These are phyloP conservation scores for Candida tunisiensis DNA, from an alignment of 1,139 yeast species.

Conservation along the genomic window DNA sequence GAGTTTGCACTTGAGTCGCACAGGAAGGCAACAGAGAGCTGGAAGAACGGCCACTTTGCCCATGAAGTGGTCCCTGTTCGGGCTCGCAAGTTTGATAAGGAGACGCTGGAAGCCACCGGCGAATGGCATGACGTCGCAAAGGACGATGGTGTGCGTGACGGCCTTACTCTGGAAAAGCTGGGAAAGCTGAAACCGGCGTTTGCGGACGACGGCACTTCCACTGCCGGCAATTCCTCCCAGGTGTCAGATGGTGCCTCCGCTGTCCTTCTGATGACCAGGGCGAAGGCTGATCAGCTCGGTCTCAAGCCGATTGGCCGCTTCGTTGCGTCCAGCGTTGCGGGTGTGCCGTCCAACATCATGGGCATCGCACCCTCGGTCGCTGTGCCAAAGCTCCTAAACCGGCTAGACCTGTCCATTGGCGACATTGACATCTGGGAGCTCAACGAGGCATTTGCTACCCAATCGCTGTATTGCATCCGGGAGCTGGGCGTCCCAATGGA, in stretches of 20 bases:
- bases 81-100: slow-evolving; percentile 17
- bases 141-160: slow-evolving; percentile 22
- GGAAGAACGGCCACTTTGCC: slow-evolving; percentile 21
- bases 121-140: slow-evolving; percentile 9
- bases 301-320: slow-evolving; percentile 25
- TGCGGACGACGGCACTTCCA: slow-evolving; percentile 22
- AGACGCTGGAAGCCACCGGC: slow-evolving; percentile 11
- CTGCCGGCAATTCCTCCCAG: slow-evolving; percentile 29
- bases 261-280: slow-evolving; percentile 23
- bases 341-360: slow-evolving; percentile 24
- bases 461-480: slow-evolving; percentile 21
- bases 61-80: slow-evolving; percentile 23
- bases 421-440: slow-evolving; percentile 25
- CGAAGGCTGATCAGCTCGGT: slow-evolving; percentile 22
- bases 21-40: slow-evolving; percentile 22
- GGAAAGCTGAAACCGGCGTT: slow-evolving; percentile 22
- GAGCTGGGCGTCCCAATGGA: slow-evolving; percentile 18
- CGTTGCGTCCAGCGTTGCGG: slow-evolving; percentile 23
- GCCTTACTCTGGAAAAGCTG: slow-evolving; percentile 19
- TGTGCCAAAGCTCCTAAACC: slow-evolving; percentile 19
- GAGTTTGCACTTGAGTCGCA: slow-evolving; percentile 24
- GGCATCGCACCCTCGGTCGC: slow-evolving; percentile 28
- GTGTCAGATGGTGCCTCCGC: slow-evolving; percentile 29
- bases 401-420: slow-evolving; percentile 12
- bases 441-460: slow-evolving; percentile 29